phyloP scores from a whole-genome alignment of 768 basidiomycete genomes.

The Asterophora lycoperdoides region DNA sequence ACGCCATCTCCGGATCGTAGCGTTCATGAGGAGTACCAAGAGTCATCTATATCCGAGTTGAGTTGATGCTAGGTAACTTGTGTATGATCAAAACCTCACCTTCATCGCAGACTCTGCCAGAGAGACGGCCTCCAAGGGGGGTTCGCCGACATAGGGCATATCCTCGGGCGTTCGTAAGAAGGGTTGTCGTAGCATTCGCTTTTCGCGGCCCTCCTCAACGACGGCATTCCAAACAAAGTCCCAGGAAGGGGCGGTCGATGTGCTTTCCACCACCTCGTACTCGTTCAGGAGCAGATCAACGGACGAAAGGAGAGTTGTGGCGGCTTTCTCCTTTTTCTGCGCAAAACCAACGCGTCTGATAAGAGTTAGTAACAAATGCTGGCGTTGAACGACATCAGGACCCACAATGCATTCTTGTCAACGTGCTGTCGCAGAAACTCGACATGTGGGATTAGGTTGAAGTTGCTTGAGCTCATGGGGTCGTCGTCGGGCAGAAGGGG shows the following conservation, averaged over 20 bases:
- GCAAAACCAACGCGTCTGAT: constrained; percentile 61
- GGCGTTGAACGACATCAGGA: constrained; percentile 12
- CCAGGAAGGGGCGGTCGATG: constrained; percentile 43
- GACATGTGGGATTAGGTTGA: constrained; percentile 78
- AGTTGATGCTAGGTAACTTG: neutral
- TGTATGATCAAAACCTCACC: constrained; percentile 32
- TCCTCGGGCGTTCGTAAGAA: constrained; percentile 44
- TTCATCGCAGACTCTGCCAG: constrained; percentile 71
- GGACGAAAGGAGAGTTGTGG: constrained; percentile 36
- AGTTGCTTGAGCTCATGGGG: constrained; percentile 61
- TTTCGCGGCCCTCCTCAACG: constrained; percentile 76
- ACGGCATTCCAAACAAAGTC: constrained; percentile 72
- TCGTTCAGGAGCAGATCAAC: constrained; percentile 39
- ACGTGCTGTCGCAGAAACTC: constrained; percentile 76
- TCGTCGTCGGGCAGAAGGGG: constrained; percentile 67
- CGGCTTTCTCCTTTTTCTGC: constrained; percentile 35
- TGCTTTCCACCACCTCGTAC: constrained; percentile 51
- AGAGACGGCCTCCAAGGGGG: constrained; percentile 36
- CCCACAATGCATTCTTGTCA: constrained; percentile 85
- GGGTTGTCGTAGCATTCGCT: constrained; percentile 53
- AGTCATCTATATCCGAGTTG: constrained; percentile 53
- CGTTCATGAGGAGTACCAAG: constrained; percentile 67
- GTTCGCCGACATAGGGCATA: constrained; percentile 27
- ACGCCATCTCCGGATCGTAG: constrained; percentile 60
- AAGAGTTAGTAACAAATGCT: constrained; percentile 13